A percentile compares a stretch with the other conserved stretches of the same genome.
Conservation (phyloP, 192 early-diverging fungal genomes). For the Pilobolus umbonatus region DNA sequence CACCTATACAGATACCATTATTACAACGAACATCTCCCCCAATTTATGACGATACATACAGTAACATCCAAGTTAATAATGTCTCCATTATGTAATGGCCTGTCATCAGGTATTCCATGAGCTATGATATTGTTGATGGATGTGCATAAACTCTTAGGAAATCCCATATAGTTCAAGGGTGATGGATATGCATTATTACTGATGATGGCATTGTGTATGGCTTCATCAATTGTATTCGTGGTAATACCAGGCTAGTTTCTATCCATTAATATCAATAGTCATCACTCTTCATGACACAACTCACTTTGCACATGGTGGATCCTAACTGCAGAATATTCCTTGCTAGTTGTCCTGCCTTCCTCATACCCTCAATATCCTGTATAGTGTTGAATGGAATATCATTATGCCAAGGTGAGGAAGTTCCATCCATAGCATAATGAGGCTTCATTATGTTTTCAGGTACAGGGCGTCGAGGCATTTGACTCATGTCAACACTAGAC, state of each 20-base stretch:
- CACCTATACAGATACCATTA: too few species aligned
- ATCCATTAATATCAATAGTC: not conserved
- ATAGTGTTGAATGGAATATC: slow-evolving; percentile 38
- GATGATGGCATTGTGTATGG: slow-evolving; percentile 53
- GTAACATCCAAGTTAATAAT: slow-evolving; percentile 80
- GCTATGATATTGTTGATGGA: slow-evolving; percentile 82
- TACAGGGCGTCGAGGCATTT: slow-evolving; percentile 25
- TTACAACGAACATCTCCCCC: not conserved
- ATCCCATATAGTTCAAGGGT: slow-evolving; percentile 74
- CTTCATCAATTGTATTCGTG: slow-evolving; percentile 45
- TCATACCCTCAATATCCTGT: slow-evolving; percentile 37
- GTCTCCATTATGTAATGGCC: slow-evolving; percentile 61
- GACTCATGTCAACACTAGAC: slow-evolving; percentile 11
- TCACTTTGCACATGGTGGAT: slow-evolving; percentile 43
- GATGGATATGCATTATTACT: slow-evolving; percentile 61
- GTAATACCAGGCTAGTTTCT: slow-evolving; percentile 39
- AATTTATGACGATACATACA: not conserved
- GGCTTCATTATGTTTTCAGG: slow-evolving; percentile 47
- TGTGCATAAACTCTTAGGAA: slow-evolving; percentile 73
- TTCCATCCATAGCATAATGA: slow-evolving; percentile 51
- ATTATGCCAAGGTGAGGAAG: slow-evolving; percentile 40
- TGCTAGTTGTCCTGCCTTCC: slow-evolving; percentile 52
- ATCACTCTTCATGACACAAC: too few species aligned
- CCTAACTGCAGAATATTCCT: slow-evolving; percentile 52
- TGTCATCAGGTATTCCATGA: slow-evolving; percentile 67